Base-by-base conservation (phyloP, 768 basidiomycete genomes). In the Leccinum imitatum region DNA sequence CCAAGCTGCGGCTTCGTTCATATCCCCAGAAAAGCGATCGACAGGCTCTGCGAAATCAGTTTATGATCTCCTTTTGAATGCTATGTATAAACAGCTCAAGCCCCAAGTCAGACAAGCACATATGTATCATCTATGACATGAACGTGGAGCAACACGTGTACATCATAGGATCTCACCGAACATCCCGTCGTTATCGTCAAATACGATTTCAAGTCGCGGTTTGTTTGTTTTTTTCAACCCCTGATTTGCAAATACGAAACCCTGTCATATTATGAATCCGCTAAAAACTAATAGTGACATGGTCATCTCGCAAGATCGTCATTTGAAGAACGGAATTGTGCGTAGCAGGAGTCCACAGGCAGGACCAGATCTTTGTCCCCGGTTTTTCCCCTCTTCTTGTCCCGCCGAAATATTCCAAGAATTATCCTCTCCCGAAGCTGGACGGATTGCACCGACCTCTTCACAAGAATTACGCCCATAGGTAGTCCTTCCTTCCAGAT, bases 181-280 rank as follows among this genome's bases (percentile, higher is more conserved):
- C 58, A 30, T 46, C 30, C 19, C 52, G 44, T 33, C 60, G 66
- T 71, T 69, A 71, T 69, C 69, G 64, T 71, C 69, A 69, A 69
- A 69, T 71, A 54, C 60, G 35, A 58, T 59, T 52, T 35, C 62
- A 58, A 23, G 19, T 10, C 47, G 23, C 37, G 50, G 19, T 21
- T 44, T 21, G 41, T 60, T 57, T 50, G 56, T 50, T 33, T 57
- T 33, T 31, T 13, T 35, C 3, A 21, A 27, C 41, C 31, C 21
- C 59, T 66, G 48, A 27, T 62, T 71, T 71, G 19, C 55, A 67
- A 67, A 63, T 64, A 50, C 60, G 30, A 50, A 60, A 61, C 33
- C 30, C 10, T 58, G 44, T 58, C n/a, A 58, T 51, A 33, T 14
- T 23, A 11, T 7, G 37, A 50, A 35, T 56, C 17, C 33, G 39